Conservation (phyloP, 805 yeast genomes). For the Candida jianshihensis region DNA sequence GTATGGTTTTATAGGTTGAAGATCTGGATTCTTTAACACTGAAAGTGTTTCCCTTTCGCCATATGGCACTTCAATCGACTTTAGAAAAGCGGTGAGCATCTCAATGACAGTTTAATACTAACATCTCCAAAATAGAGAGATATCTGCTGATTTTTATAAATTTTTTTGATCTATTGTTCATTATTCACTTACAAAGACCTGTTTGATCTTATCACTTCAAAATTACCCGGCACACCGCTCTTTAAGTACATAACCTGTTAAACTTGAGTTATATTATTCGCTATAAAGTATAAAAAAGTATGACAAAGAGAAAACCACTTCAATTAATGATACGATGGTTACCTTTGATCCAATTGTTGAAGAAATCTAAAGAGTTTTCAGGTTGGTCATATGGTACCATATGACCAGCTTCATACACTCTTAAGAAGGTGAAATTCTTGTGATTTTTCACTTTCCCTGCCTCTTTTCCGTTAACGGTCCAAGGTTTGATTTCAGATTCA, state of each 20-base stretch:
- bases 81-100: slow-evolving; percentile 5
- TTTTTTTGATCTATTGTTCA: too few relatives aligned
- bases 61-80: slow-evolving; percentile 25
- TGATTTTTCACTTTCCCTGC: slow-evolving; percentile 67
- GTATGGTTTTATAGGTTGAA: slow-evolving; percentile 13
- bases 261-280: too few relatives aligned
- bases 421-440: slow-evolving; percentile 69
- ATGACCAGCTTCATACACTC: slow-evolving; percentile 89
- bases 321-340: slow-evolving; percentile 33
- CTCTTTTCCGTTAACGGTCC: slow-evolving; percentile 41
- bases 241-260: too few relatives aligned
- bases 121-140: too few relatives aligned
- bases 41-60: slow-evolving; percentile 23
- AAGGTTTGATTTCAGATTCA: slow-evolving; percentile 34
- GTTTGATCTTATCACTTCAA: too few relatives aligned
- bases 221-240: too few relatives aligned
- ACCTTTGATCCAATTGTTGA: slow-evolving; percentile 79
- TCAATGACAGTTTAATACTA: too few relatives aligned
- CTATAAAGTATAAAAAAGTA: too few relatives aligned
- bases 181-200: too few relatives aligned
- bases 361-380: slow-evolving; percentile 66
- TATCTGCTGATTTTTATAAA: too few relatives aligned
- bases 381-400: slow-evolving; percentile 95
- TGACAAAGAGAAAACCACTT: not conserved
- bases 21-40: slow-evolving; percentile 27